A percentile compares a stretch with the other conserved stretches of the same genome.
phyloP scores from a whole-genome alignment of 2,329 filamentous ascomycete genomes.

The Diaporthe sp. region DNA sequence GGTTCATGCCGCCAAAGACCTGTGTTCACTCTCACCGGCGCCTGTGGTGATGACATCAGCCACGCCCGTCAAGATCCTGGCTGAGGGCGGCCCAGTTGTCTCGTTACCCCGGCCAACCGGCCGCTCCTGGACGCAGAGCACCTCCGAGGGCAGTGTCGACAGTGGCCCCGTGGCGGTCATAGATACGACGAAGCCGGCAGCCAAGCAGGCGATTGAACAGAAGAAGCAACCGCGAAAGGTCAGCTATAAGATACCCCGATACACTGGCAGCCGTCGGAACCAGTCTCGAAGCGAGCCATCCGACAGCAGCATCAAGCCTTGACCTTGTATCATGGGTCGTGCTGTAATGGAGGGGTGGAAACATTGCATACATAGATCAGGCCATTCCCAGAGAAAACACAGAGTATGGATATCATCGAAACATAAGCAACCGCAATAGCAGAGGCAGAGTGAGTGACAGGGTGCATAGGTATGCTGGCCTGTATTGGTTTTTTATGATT shows the following conservation, averaged over 20 bases:
- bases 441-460: conserved; percentile 3
- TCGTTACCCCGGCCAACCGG: conserved; percentile 24
- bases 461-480: background rate
- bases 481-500: conserved; percentile 1
- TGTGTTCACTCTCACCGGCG: background rate
- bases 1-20: background rate
- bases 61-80: conserved; percentile 26
- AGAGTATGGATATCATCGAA: background rate
- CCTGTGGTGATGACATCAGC: conserved; percentile 19
- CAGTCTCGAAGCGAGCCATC: conserved; percentile 64
- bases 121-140: background rate
- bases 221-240: conserved; percentile 44
- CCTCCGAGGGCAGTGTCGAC: conserved; percentile 7
- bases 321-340: background rate
- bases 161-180: conserved; percentile 7
- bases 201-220: conserved; percentile 40
- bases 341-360: background rate
- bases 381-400: background rate
- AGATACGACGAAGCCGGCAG: conserved; percentile 5
- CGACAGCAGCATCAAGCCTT: conserved; percentile 36
- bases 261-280: conserved; percentile 57
- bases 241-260: conserved; percentile 47
- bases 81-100: conserved; percentile 28
- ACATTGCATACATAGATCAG: conserved; percentile 17
- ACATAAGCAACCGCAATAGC: conserved; percentile 4